These are phyloP conservation scores for Mycosarcoma mackinlayi DNA, from an alignment of 1,284 basidiomycete species.

Conservation along the genomic window DNA sequence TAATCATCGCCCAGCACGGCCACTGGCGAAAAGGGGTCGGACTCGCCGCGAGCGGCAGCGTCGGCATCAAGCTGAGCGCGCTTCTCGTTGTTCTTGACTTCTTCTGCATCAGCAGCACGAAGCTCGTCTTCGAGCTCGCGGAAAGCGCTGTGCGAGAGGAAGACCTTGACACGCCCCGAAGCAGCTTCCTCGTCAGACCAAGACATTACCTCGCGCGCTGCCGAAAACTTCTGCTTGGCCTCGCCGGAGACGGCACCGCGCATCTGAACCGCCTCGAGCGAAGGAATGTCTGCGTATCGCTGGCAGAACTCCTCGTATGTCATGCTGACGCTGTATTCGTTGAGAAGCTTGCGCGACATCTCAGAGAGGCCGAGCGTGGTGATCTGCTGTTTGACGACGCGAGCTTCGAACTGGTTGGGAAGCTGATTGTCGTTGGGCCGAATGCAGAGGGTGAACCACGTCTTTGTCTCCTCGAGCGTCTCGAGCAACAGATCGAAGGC, in stretches of 20 bases:
- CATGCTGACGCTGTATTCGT: slow-evolving; percentile 76
- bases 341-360: slow-evolving; percentile 70
- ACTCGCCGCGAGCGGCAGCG: slow-evolving; percentile 71
- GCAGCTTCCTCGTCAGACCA: slow-evolving; percentile 81
- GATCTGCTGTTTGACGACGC: slow-evolving; percentile 90
- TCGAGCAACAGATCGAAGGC: slow-evolving; percentile 87
- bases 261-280: slow-evolving; percentile 58
- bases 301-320: slow-evolving; percentile 87
- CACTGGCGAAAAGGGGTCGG: slow-evolving; percentile 75
- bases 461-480: slow-evolving; percentile 87
- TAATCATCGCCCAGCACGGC: slow-evolving; percentile 36
- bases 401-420: slow-evolving; percentile 90
- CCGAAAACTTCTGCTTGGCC: slow-evolving; percentile 68
- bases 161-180: slow-evolving; percentile 82
- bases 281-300: slow-evolving; percentile 69
- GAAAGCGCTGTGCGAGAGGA: slow-evolving; percentile 87
- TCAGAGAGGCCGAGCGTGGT: slow-evolving; percentile 82
- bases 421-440: slow-evolving; percentile 95
- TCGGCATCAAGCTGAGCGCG: slow-evolving; percentile 77
- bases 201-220: slow-evolving; percentile 74
- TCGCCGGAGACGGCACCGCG: slow-evolving; percentile 72
- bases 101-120: slow-evolving; percentile 76
- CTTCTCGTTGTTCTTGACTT: slow-evolving; percentile 68
- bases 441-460: slow-evolving; percentile 91
- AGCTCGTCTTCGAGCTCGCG: slow-evolving; percentile 89